Base-by-base conservation (phyloP, 2,329 filamentous ascomycete genomes). In the Trichoderma citrinoviride region DNA sequence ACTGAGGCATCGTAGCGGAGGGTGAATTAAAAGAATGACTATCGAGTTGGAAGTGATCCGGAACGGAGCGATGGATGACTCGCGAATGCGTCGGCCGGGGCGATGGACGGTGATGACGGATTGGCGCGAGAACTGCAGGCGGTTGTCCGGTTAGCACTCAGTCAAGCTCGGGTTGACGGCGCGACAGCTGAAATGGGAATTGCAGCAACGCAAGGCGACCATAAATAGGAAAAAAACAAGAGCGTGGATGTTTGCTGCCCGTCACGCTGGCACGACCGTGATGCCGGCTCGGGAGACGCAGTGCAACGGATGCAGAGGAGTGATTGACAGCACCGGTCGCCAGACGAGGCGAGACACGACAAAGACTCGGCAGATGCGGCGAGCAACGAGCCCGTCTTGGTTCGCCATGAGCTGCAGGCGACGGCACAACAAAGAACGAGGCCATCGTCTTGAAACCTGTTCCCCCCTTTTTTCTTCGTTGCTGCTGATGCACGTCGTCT, bases 1-100 rank as follows among this genome's bases (percentile, higher is more conserved):
- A 89, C 70, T 85, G 82, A 78, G 87, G 85, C 85, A 88, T 88
- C 68, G 77, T 83, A 76, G 67, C 66, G 67, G 71, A 54, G 52
- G 60, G 57, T 25, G 47, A 53, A 40, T 27, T 21, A 53, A 60
- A 60, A n/a, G 52, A 64, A 57, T 50, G 64, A 65, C 47, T 52
- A 44, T 43, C 14, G 52, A 62, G 44, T 49, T 54, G 60, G 43
- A 66, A 53, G 19, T 54, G 69, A 69, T 61, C 65, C 69, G 68
- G 52, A 68, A 65, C 40, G 66, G 49, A 12, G 47, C n/a, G 47
- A 27, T 14, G 47, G 25, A 54, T 52, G 27, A 25, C 43, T 63
- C 60, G 60, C 61, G 46, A 17, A 46, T 23, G 56, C 53, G 64
- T 66, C 64, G 43, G 58, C 58, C 60, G 49, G 29, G 64, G 37